phyloP scores from a whole-genome alignment of 352 stramenopile species.

The Globisporangium okanoganense region DNA sequence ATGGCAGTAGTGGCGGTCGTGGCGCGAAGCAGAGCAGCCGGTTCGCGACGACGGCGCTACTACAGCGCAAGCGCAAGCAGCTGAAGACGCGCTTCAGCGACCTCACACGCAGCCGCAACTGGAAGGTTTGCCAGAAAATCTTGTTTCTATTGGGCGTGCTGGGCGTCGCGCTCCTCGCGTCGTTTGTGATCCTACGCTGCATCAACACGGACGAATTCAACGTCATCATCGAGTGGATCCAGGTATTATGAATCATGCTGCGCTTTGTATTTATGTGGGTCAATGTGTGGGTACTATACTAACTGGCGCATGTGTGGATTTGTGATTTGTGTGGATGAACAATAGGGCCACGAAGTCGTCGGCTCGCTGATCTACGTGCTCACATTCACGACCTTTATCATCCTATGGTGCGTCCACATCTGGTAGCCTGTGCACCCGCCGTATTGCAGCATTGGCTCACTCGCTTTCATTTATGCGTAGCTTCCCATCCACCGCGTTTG shows the following conservation, averaged over 20 bases:
- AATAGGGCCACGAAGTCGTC: slow-evolving; percentile 11
- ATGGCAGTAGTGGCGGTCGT: neutral
- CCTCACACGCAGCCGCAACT: slow-evolving; percentile 11
- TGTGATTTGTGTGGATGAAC: neutral
- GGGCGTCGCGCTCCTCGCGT: slow-evolving; percentile 10
- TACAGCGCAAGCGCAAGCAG: slow-evolving; percentile 7
- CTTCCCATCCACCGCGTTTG: slow-evolving; percentile 75
- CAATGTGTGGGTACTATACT: neutral
- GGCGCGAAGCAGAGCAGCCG: neutral
- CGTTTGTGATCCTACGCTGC: slow-evolving; percentile 10
- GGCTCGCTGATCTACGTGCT: slow-evolving; percentile 17
- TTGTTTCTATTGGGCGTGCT: slow-evolving; percentile 10
- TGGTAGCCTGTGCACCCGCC: neutral
- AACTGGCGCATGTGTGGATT: neutral
- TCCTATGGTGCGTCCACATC: slow-evolving; percentile 16
- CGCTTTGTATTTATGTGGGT: neutral
- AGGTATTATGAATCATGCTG: slow-evolving; percentile 4
- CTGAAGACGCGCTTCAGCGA: slow-evolving; percentile 9
- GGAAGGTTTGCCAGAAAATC: slow-evolving; percentile 10
- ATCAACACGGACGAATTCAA: slow-evolving; percentile 21
- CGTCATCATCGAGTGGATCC: slow-evolving; percentile 20
- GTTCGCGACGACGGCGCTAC: neutral
- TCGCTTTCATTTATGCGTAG: slow-evolving; percentile 16
- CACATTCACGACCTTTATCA: slow-evolving; percentile 19
- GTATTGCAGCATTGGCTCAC: neutral